Conservation (phyloP, 2,329 filamentous ascomycete genomes). For the Dendrostoma leiphaemia region DNA sequence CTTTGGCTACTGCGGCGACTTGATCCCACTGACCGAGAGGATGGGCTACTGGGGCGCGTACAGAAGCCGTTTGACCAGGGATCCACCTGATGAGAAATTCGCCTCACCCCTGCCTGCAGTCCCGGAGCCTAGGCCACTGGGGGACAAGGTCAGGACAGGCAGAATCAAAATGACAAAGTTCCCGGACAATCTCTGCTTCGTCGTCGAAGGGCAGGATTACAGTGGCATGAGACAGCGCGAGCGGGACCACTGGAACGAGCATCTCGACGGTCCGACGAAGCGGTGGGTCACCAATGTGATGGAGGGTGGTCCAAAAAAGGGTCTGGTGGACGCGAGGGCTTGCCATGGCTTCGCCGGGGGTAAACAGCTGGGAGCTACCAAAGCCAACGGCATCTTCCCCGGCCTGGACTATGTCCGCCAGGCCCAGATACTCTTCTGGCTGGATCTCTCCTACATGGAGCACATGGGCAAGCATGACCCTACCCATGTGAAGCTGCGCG, state of each 20-base stretch:
- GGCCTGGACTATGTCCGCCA: not conserved
- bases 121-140: not conserved
- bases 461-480: not conserved
- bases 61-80: not conserved
- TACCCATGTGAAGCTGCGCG: not conserved
- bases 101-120: not conserved
- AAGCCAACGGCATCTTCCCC: not conserved
- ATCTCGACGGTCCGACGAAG: not conserved
- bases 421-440: not conserved
- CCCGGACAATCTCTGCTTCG: slow-evolving; percentile 1
- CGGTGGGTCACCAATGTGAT: not conserved
- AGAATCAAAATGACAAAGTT: not conserved
- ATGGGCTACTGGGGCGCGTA: slow-evolving; percentile 1
- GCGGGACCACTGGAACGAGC: not conserved
- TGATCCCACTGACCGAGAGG: not conserved
- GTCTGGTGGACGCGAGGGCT: not conserved
- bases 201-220: not conserved
- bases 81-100: not conserved
- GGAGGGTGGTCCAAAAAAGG: not conserved
- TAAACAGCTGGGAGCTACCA: not conserved
- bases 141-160: not conserved
- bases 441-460: not conserved
- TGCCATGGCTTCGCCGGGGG: not conserved
- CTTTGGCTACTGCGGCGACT: not conserved
- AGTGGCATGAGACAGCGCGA: not conserved